Percentiles rank a stretch among this genome's conserved stretches.
Conservation (phyloP, 106 monocot species). For the Narthecium ossifragum region DNA sequence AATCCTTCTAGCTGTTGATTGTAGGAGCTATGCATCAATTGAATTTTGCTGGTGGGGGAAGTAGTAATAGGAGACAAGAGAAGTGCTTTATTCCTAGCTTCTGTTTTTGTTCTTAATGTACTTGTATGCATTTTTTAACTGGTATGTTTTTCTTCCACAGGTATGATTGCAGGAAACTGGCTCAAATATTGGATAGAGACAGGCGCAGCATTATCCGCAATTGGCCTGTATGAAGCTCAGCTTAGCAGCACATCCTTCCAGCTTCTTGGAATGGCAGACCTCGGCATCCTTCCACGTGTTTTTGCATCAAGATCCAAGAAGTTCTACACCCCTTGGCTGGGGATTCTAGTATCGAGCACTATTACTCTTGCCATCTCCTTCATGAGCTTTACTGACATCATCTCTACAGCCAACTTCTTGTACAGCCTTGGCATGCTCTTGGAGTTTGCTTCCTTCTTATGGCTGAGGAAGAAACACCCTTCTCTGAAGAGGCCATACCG, state of each 20-base stretch:
- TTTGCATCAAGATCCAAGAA: constrained; percentile 47
- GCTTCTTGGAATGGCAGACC: constrained; percentile 82
- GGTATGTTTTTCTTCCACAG: constrained; percentile 14
- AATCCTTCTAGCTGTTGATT: too few species aligned
- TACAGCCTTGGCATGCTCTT: constrained; percentile 90
- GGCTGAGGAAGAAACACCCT: constrained; percentile 51
- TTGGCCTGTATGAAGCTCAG: constrained; percentile 85
- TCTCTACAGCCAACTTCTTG: constrained; percentile 75
- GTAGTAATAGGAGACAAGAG: too few species aligned
- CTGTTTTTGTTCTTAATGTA: too few species aligned
- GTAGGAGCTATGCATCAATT: too few species aligned
- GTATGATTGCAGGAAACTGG: constrained; percentile 71
- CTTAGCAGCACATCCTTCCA: constrained; percentile 79
- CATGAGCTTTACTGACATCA: constrained; percentile 68
- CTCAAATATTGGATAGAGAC: constrained; percentile 74
- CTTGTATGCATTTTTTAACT: neutral
- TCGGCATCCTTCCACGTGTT: constrained; percentile 57
- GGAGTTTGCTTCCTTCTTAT: constrained; percentile 72
- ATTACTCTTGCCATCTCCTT: constrained; percentile 83
- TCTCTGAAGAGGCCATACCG: constrained; percentile 58
- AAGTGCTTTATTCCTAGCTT: too few species aligned
- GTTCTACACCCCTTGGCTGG: constrained; percentile 83
- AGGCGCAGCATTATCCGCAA: constrained; percentile 71
- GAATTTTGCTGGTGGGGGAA: too few species aligned
- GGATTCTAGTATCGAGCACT: constrained; percentile 47